Base-by-base conservation (phyloP, 345 rosid species). In the Lepidium africanum region DNA sequence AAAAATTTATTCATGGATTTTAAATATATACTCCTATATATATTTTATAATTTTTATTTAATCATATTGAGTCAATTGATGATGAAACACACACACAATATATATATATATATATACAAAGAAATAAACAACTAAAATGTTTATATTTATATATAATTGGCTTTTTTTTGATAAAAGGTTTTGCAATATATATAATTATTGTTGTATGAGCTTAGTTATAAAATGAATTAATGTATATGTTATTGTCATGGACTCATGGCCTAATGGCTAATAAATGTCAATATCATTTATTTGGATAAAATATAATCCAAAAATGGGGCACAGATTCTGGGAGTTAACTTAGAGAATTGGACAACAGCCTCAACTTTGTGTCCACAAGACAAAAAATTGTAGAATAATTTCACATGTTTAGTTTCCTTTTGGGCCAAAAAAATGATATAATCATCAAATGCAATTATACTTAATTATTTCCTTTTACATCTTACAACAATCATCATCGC, bases 301-400 rank as follows among this genome's bases (percentile, higher is more conserved):
- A 46, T 45, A 55, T 9, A 71, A 63, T 54, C 1, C 3, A 41
- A 53, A 39, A 59, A 37, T 56, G 70, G 65, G 59, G 14, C 38
- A 56, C 39, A 21, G 14, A 64, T 47, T 48, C 45, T 55, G 51
- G 64, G 70, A 38, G 51, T 55, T 57, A 65, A 57, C 71, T 72
- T 72, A 72, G 46, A 57, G 65, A 72, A 72, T 25, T 65, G 59
- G 71, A 65, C 66, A 73, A 58, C 66, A 57, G 61, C 67, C 49
- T 72, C 76, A 39, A 57, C 76, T 72, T 64, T 64, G 65, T 72
- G 76, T 64, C 65, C 71, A 56, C 59, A 43, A 49, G 37, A 65
- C 64, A 56, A 53, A 63, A 55, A 63, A 35, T 37, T 46, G 51
- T 64, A 46, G 27, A 72, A 39, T 5, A 45, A 53, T 65, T 73